Evolutionary conservation across 2,329 filamentous ascomycete genomes (phyloP).

Genomic region (Sclerotinia subarctica): DNA sequence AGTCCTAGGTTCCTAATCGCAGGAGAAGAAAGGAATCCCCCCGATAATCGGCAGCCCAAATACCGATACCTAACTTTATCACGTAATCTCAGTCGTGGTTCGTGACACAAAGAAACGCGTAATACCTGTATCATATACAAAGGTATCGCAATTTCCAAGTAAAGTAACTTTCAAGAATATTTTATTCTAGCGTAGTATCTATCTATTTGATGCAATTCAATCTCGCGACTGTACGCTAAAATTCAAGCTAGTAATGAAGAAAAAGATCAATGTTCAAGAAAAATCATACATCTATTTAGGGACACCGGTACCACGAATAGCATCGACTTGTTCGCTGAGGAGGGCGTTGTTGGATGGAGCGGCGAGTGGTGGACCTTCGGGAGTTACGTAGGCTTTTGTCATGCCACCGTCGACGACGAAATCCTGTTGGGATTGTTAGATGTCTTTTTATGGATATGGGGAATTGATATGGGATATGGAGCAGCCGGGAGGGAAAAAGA

Average conservation of each 20-base stretch:
- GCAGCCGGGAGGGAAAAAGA: background rate
- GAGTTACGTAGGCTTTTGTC: conserved; percentile 82
- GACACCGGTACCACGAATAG: conserved; percentile 33
- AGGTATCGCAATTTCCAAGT: no score
- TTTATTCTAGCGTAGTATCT: background rate
- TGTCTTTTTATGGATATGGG: background rate
- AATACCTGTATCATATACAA: no score
- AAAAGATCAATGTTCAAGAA: background rate
- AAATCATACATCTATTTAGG: background rate
- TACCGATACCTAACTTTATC: no score
- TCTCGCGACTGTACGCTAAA: background rate
- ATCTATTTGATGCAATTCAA: background rate
- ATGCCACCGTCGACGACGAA: conserved; percentile 96
- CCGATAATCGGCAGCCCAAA: no score
- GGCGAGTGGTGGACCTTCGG: conserved; percentile 54
- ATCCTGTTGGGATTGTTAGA: conserved; percentile 48
- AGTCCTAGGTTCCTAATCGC: no score
- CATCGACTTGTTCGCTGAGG: conserved; percentile 38
- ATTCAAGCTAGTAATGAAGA: background rate
- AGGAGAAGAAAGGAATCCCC: no score
- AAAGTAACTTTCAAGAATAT: background rate
- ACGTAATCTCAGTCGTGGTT: no score
- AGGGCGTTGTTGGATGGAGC: conserved; percentile 50
- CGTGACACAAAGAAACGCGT: no score
- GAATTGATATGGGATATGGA: background rate